Base-by-base conservation (phyloP, 495 filamentous ascomycete genomes). In the Tuber microsphaerosporum region DNA sequence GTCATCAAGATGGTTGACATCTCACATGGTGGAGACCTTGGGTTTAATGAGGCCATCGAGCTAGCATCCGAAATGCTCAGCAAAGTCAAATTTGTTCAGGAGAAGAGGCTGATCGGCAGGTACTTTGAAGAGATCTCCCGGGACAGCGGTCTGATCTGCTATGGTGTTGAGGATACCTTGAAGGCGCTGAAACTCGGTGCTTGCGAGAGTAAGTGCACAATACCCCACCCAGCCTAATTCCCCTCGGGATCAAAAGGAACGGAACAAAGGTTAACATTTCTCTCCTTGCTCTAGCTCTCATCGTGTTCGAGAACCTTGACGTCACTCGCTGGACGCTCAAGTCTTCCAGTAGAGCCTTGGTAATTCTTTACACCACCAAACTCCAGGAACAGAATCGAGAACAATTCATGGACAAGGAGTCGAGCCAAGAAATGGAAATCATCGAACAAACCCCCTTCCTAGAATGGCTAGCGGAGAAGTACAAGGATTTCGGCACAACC, bases 1-100 rank as follows among this genome's bases (percentile, higher is more conserved):
- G 94, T 99, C 80, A 97, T 99, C 88, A 99, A 99, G 86, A 91
- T 98, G 65, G 95, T 99, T 41, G 95, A 99, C 82, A 96, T 99
- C 39, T 97, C 94, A 19, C 98, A 99, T 81, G 95, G 95, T 83
- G 95, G 95, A 78, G 96, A 99, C 86, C 97, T 97, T 86, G 95
- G 95, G 26, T 99, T 99, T 88, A 99, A 98, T 87, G 96, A 99
- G 86, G 95, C 95, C 73, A 99, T 99, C 77, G 95, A 98, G 82
- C 85, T 99, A 80, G 90, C 95, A 43, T 87, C 92, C 19, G 96
- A 99, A 87, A 98, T 95, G n/a, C 88, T 99, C 70, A 91, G 93
- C 85, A 98, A 97, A 80, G 95, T 99, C 87, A 99, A 99, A 85
- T 99, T 99, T 85, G 97, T 99, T 84, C 95, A 99, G 85, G 95